phyloP scores from a whole-genome alignment of 257 asterid genomes.

The Penstemon davidsonii region DNA sequence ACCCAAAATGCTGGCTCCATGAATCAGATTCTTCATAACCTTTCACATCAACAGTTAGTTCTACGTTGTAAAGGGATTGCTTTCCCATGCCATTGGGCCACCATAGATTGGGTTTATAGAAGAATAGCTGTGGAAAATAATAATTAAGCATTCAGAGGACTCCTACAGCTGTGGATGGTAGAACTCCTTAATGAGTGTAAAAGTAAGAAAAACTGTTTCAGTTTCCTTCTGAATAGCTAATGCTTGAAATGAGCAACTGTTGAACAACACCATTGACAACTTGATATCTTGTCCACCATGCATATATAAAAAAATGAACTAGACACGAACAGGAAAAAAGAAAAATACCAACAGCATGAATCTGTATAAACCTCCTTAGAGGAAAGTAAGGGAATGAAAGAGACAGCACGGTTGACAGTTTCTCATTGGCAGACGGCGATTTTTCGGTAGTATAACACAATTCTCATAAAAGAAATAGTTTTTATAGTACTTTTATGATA shows the following conservation, averaged over 20 bases:
- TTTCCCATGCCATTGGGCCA: conserved; percentile 99
- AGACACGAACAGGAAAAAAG: neutral
- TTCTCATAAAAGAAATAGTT: conserved; percentile 4
- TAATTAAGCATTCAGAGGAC: conserved; percentile 23
- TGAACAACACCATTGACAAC: neutral
- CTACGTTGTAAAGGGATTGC: conserved; percentile 81
- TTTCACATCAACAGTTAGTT: conserved; percentile 66
- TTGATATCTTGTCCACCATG: neutral
- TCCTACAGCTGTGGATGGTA: neutral
- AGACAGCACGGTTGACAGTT: neutral
- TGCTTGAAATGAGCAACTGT: conserved; percentile 12
- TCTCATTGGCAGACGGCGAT: neutral
- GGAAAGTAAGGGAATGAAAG: neutral
- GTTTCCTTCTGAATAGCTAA: neutral
- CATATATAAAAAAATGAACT: neutral
- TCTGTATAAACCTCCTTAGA: neutral
- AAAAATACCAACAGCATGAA: neutral
- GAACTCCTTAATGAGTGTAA: conserved; percentile 3
- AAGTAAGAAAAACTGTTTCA: neutral
- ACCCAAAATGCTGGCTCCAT: conserved; percentile 85
- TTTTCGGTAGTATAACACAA: neutral
- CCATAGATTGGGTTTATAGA: conserved; percentile 91
- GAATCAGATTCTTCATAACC: conserved; percentile 84
- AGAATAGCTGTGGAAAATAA: conserved; percentile 56
- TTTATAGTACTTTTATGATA: neutral